Conservation (phyloP, 495 filamentous ascomycete genomes). For the Hyaloscypha hepaticicola region DNA sequence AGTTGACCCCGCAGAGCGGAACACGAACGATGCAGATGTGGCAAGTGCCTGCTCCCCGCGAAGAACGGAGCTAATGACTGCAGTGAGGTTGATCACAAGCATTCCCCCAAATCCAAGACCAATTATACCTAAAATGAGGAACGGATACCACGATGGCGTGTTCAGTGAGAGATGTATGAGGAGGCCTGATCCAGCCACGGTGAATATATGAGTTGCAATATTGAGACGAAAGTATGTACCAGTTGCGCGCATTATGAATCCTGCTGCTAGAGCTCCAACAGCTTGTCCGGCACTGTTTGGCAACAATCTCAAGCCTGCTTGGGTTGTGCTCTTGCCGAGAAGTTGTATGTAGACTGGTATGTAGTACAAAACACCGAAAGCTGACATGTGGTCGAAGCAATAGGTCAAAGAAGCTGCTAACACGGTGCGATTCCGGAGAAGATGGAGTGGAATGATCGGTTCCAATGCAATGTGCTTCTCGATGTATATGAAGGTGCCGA, state of each 20-base stretch:
- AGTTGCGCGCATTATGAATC: conserved; percentile 70
- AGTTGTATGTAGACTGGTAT: conserved; percentile 79
- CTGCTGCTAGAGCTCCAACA: conserved; percentile 63
- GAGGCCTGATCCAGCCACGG: conserved; percentile 48
- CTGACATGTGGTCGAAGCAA: conserved; percentile 59
- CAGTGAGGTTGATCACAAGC: not conserved
- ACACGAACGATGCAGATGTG: not conserved
- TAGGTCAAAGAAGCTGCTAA: conserved; percentile 70
- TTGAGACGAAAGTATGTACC: conserved; percentile 65
- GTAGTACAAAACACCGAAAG: conserved; percentile 65
- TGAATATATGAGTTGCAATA: conserved; percentile 47
- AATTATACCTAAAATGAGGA: conserved; percentile 62
- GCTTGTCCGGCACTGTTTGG: conserved; percentile 65
- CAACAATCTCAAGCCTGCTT: conserved; percentile 68
- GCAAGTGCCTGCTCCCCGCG: conserved; percentile 5
- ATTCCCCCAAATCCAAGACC: conserved; percentile 63
- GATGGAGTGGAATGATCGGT: conserved; percentile 75
- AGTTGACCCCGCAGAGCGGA: conserved; percentile 9
- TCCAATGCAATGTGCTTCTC: conserved; percentile 62
- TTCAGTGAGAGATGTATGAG: conserved; percentile 52
- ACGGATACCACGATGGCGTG: conserved; percentile 61
- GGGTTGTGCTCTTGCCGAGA: conserved; percentile 62
- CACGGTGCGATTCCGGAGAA: conserved; percentile 70
- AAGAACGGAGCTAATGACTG: not conserved
- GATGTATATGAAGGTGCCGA: conserved; percentile 59